phyloP scores from a whole-genome alignment of 306 rosid genomes.

The Cucumis hystrix region DNA sequence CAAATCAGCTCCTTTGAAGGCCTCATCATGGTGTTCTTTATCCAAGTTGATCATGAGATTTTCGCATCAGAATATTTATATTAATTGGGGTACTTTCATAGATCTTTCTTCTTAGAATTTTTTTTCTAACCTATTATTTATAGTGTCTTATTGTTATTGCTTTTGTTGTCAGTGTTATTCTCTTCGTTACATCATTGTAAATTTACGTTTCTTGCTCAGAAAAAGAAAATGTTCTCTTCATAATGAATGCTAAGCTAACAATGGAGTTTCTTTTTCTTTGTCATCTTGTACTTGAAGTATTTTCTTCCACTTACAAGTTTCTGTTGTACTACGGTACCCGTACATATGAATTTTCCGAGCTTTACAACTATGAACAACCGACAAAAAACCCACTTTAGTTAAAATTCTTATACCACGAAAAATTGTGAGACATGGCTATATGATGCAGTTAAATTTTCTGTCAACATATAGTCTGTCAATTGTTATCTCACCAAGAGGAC shows the following conservation, averaged over 20 bases:
- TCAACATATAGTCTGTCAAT: neutral
- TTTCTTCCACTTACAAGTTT: neutral
- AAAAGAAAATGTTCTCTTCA: neutral
- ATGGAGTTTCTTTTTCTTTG: neutral
- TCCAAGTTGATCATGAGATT: too few species aligned
- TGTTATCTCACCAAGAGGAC: neutral
- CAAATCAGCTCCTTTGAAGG: too few species aligned
- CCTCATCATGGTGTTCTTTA: too few species aligned
- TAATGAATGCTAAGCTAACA: neutral
- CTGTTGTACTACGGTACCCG: neutral
- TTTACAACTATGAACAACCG: neutral
- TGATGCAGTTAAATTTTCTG: neutral
- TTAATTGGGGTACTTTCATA: too few species aligned
- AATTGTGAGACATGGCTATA: neutral
- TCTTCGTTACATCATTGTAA: too few species aligned
- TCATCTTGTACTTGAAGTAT: neutral
- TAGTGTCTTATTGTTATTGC: too few species aligned
- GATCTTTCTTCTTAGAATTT: too few species aligned
- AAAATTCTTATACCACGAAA: neutral
- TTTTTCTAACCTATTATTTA: too few species aligned
- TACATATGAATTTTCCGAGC: neutral
- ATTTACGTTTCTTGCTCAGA: too few species aligned
- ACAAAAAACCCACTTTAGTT: neutral
- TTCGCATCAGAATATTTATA: too few species aligned
- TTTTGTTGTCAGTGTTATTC: too few species aligned